Base-by-base conservation (phyloP, 2,329 filamentous ascomycete genomes). In the Clonostachys rosea region DNA sequence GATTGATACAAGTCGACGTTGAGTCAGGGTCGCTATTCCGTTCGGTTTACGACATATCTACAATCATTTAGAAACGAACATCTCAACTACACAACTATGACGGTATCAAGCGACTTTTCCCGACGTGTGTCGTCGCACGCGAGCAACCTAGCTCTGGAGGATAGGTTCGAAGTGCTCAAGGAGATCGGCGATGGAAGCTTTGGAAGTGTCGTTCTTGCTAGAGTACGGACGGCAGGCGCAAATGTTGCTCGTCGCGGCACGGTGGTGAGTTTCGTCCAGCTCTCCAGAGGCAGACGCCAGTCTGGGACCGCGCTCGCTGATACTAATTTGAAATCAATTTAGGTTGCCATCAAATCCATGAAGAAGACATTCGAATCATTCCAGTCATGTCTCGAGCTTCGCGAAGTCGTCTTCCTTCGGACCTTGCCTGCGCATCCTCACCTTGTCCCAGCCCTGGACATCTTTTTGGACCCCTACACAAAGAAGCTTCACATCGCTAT, bases 261-360 rank as follows among this genome's bases (percentile, higher is more conserved):
- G 49, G 82, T 97, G 76, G 92, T 97, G 84, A 77, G 85, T 75
- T 53, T 40, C 34, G 20, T 43, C 49, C 46, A 46, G 49, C 40
- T 18, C 4, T 7, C 13, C 40, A 42, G n/a, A 24, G 14, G 40
- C 16, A 10, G 24, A 30, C 24, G 9, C 24, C 24, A 30, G 24
- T 9, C 24, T 6, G 6, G 24, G 24, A 30, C 9, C 24, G 24
- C 24, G 24, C 24, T 30, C 24, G 24, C 6, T 10, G 24, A 18
- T 48, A 50, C 42, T 34, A n/a, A 40, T 36, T 47, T 46, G 45
- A 47, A 30, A 46, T 47, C 48, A 54, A 47, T 48, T 40, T 47
- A 97, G 94, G 88, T 99, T 59, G 94, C 94, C 40, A 96, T 99
- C 72, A 99, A 99, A 73, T 97, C 94, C 6, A 99, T 99, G 94